Conservation (phyloP, 306 rosid genomes). For the Gleditsia sinensis region DNA sequence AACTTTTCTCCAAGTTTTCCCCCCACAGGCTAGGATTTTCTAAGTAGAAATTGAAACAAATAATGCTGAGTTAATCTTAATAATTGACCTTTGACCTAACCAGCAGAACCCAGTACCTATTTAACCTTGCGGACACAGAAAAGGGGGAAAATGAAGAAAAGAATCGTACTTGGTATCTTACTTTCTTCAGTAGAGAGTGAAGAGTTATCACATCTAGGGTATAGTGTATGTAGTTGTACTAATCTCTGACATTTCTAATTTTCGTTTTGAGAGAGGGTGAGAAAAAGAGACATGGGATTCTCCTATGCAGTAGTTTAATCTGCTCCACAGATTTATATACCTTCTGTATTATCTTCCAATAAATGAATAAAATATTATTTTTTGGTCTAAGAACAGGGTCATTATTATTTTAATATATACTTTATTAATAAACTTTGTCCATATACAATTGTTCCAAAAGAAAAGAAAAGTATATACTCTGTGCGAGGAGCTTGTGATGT, state of each 20-base stretch:
- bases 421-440: slow-evolving; percentile 25
- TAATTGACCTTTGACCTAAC: background rate
- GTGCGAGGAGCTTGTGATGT: slow-evolving; percentile 20
- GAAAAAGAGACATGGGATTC: background rate
- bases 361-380: background rate
- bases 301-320: background rate
- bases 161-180: background rate
- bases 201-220: background rate
- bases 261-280: slow-evolving; percentile 1
- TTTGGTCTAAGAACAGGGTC: background rate
- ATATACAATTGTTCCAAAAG: slow-evolving; percentile 8
- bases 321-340: slow-evolving; percentile 22
- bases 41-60: background rate
- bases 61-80: background rate
- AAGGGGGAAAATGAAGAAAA: background rate
- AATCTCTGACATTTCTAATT: background rate
- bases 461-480: background rate
- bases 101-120: background rate
- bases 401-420: no score
- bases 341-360: background rate
- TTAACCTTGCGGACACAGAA: background rate
- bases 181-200: background rate
- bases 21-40: no score
- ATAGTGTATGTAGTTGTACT: background rate
- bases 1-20: no score